Evolutionary conservation across 108 stramenopile species (phyloP), one percentile per base, ranked within the genome.

Genomic region (Conticribra guillardii): DNA sequence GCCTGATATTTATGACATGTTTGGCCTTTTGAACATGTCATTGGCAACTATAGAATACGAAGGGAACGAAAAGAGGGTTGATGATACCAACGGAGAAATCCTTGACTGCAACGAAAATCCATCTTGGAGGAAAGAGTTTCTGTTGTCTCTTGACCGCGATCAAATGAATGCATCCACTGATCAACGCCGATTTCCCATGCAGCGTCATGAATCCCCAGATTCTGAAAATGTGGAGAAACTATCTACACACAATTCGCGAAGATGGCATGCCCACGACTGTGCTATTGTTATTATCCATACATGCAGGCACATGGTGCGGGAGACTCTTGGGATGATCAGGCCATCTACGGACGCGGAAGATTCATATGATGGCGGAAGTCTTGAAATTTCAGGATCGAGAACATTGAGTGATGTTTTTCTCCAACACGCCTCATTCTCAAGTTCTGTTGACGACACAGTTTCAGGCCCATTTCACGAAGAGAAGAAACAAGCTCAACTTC

Each of bases 221-320:
- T 16, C 26, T 27, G 51, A 44, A 19, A 49, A 17, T 53, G 28
- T 21, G 46, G 62, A 60, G 16, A 30, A 69, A 29, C 23, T 31
- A 11, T 69, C 85, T 21, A 92, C 87, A 4, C 64, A 84, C n/a
- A 80, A 82, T 37, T 84, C 85, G 19, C 70, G 94, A 32, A 83
- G 82, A 61, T 95, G 94, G 94, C 82, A 87, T 64, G 73, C 88
- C 19, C 91, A 95, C 64, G 94, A 95, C 72, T 84, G 83, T 47
- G 71, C 89, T 8, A 82, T 92, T 21, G 79, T 95, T 45, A 76
- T 89, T 30, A 82, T 95, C 47, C 85, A 87, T 66, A 85, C 79
- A 23, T 86, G 83, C 44, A 81, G 90, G 45, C 83, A 89, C 34
- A 87, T 95, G 48, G 89, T 92, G 32, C 70, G 86, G 18, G 94